Conservation (phyloP, 192 early-diverging fungal genomes). For the Coemansia pectinata region DNA sequence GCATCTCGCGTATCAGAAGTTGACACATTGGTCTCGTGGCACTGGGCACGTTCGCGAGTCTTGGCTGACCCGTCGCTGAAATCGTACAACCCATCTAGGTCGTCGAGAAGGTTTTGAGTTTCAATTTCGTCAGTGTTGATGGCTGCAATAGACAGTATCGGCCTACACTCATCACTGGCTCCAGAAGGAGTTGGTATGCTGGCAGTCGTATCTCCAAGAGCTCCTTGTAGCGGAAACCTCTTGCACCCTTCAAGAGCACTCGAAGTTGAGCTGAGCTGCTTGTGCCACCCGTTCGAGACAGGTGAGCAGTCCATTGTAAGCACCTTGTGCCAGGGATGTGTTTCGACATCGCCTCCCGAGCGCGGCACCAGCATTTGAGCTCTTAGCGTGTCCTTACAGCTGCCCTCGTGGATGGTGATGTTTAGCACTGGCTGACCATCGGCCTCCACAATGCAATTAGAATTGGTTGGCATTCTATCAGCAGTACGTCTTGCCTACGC, state of each 20-base stretch:
- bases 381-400: background rate
- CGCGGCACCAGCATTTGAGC: background rate
- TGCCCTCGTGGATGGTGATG: background rate
- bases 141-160: background rate
- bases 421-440: conserved; percentile 1
- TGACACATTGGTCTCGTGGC: background rate
- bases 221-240: background rate
- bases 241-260: background rate
- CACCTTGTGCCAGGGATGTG: background rate
- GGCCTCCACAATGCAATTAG: background rate
- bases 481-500: background rate
- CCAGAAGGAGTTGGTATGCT: background rate
- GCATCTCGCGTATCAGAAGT: background rate
- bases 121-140: conserved; percentile 15
- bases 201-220: background rate
- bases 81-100: conserved; percentile 46
- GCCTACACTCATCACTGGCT: background rate
- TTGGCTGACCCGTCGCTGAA: background rate
- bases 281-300: background rate
- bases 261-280: background rate
- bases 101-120: conserved; percentile 39
- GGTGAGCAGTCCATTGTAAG: background rate
- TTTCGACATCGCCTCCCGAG: background rate
- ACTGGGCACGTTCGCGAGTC: background rate
- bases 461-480: background rate